Percentiles rank a stretch among this genome's conserved stretches.
These are phyloP conservation scores for Allium cepa DNA, from an alignment of 106 monocot genomes.

Conservation along the genomic window DNA sequence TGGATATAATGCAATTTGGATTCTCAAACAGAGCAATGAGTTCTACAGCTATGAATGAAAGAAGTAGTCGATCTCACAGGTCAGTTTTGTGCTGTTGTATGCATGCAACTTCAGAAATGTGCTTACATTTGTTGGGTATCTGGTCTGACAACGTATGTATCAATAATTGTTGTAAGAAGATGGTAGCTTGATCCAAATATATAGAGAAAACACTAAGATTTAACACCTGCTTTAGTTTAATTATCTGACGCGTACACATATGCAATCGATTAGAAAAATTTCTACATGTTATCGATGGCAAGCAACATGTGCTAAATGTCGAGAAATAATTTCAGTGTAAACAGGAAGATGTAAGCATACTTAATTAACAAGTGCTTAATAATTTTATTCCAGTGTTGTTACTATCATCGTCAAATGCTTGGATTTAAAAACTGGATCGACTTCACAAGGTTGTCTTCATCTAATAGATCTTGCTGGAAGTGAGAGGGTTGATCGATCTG, in stretches of 20 bases:
- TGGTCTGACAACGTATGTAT: too few species aligned
- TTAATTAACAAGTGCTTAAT: background rate
- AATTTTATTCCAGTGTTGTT: conserved; percentile 45
- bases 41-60: conserved; percentile 92
- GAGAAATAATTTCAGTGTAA: too few species aligned
- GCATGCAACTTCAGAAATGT: background rate
- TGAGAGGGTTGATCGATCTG: conserved; percentile 90
- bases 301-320: too few species aligned
- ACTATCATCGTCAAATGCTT: conserved; percentile 82
- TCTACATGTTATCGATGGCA: too few species aligned
- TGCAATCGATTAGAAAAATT: too few species aligned
- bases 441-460: conserved; percentile 74
- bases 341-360: background rate
- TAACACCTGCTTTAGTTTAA: too few species aligned
- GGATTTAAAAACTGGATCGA: conserved; percentile 73
- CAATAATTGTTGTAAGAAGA: too few species aligned
- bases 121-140: background rate
- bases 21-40: conserved; percentile 77
- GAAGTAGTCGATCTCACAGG: conserved; percentile 97
- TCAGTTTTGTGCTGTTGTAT: conserved; percentile 6
- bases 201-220: too few species aligned
- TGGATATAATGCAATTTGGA: conserved; percentile 78
- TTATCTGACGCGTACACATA: too few species aligned
- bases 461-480: conserved; percentile 95
- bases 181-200: too few species aligned